Evolutionary conservation across 768 basidiomycete species (phyloP).

Genomic region (Russula foetens): DNA sequence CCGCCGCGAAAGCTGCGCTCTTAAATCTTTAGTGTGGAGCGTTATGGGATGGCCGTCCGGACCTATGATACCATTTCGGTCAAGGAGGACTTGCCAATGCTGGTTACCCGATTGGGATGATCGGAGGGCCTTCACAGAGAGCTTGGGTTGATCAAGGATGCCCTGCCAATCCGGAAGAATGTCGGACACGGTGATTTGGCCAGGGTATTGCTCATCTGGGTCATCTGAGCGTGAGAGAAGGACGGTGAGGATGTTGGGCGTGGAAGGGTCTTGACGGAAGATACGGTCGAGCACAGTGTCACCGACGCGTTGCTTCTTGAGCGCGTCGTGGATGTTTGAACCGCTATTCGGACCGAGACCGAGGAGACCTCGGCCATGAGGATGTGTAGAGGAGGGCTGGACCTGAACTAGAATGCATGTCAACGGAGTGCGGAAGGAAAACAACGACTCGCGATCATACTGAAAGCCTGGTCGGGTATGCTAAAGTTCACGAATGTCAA

Average conservation of each 20-base stretch:
- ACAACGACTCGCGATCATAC: slow-evolving; percentile 28
- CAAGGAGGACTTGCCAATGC: slow-evolving; percentile 60
- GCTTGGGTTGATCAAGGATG: slow-evolving; percentile 43
- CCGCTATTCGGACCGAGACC: slow-evolving; percentile 59
- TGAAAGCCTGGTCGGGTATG: slow-evolving; percentile 38
- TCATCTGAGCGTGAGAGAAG: slow-evolving; percentile 55
- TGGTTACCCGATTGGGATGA: slow-evolving; percentile 34
- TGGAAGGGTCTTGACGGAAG: slow-evolving; percentile 49
- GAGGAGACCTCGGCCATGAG: slow-evolving; percentile 33
- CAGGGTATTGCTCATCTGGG: slow-evolving; percentile 42
- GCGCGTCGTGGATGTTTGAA: slow-evolving; percentile 36
- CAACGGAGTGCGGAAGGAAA: neutral
- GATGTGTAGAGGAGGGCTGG: slow-evolving; percentile 26
- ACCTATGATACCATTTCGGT: slow-evolving; percentile 52
- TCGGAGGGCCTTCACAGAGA: slow-evolving; percentile 38
- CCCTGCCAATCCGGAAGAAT: slow-evolving; percentile 40
- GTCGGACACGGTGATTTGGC: slow-evolving; percentile 58
- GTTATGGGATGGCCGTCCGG: slow-evolving; percentile 46
- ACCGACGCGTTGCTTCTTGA: slow-evolving; percentile 32
- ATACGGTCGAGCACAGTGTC: slow-evolving; percentile 55
- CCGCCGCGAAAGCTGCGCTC: slow-evolving; percentile 36
- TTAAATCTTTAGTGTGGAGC: slow-evolving; percentile 36
- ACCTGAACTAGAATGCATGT: slow-evolving; percentile 34
- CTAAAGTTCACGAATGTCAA: slow-evolving; percentile 39
- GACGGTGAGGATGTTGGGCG: slow-evolving; percentile 55